Percentiles rank a stretch among this genome's conserved stretches.
Conservation (phyloP, 768 basidiomycete species). For the Amanita subjunquillea region DNA sequence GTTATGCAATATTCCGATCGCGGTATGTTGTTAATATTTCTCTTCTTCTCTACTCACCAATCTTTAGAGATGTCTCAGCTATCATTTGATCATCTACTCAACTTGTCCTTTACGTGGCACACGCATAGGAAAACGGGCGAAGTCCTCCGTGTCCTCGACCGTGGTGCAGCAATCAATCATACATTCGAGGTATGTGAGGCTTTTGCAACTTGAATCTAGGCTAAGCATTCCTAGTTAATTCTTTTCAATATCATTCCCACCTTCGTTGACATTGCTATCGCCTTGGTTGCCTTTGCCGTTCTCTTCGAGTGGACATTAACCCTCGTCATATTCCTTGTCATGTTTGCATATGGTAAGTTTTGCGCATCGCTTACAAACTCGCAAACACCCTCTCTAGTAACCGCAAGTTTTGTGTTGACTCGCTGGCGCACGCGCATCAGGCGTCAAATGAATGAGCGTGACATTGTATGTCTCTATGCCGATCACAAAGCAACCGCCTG, state of each 20-base stretch:
- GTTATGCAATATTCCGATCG: conserved; percentile 86
- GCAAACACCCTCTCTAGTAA: conserved; percentile 20
- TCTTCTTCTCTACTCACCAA: background rate
- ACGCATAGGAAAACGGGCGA: conserved; percentile 80
- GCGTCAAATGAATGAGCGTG: conserved; percentile 72
- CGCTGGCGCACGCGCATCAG: conserved; percentile 66
- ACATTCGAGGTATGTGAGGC: conserved; percentile 48
- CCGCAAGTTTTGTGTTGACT: conserved; percentile 47
- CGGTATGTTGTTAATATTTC: conserved; percentile 22
- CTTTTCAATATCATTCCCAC: conserved; percentile 82
- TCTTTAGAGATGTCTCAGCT: conserved; percentile 71
- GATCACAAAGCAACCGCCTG: background rate
- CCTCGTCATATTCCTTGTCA: conserved; percentile 57
- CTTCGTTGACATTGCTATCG: conserved; percentile 69
- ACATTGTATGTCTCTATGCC: conserved; percentile 40
- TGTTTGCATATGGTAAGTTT: conserved; percentile 61
- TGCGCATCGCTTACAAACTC: background rate
- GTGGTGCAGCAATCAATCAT: conserved; percentile 81
- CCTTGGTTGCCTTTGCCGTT: conserved; percentile 54
- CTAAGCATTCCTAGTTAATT: conserved; percentile 37
- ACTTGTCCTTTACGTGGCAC: conserved; percentile 79
- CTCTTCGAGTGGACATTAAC: conserved; percentile 60
- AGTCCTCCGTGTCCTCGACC: conserved; percentile 69
- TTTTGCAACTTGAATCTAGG: background rate
- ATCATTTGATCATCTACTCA: conserved; percentile 80